Base-by-base conservation (phyloP, 2,329 filamentous ascomycete species). In the Aspergillus tubingensis region DNA sequence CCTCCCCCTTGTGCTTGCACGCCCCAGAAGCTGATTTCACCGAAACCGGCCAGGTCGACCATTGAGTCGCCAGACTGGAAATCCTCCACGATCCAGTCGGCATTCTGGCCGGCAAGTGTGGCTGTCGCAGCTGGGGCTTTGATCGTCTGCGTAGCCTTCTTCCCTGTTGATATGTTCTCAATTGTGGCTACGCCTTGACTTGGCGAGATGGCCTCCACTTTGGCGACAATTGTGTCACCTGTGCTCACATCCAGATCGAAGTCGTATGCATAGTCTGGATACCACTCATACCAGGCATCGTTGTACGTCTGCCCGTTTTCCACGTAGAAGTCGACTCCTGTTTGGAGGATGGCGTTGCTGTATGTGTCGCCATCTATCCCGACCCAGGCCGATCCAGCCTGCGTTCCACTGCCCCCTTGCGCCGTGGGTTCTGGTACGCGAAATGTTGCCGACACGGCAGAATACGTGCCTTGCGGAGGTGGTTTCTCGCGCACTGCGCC, bases 41-140 rank as follows among this genome's bases (percentile, higher is more conserved):
- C 78, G 61, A 84, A 85, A 67, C 83, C 69, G 32, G 77, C 80
- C 55, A 85, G 75, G 0, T 76, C 67, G 3, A 85, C 80, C 54
- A 81, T 75, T 2, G 66, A 62, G 41, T 65, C 62, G 41, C 74
- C 72, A 3, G 70, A 64, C 61, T 79, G 72, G 63, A 82, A 84
- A 59, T 84, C 83, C 74, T 87, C 85, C 13, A 87, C 84, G 65
- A 88, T 87, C 85, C 85, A 88, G 69, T 88, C 85, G 10, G 84
- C 85, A 62, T 86, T 86, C 66, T 81, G 80, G 67, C 84, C 78
- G 67, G 81, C 83, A 13, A 87, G 79, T 4, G 72, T 75, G n/a
- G 70, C 65, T 5, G 72, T 68, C 3, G 72, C 72, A 0, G 70
- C 71, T 53, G 83, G 75, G 55, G 74, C 77, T 43, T 67, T 75